A percentile compares a stretch with the other conserved stretches of the same genome.
Evolutionary conservation across 306 rosid genomes (phyloP).

Genomic region (Urtica urens): DNA sequence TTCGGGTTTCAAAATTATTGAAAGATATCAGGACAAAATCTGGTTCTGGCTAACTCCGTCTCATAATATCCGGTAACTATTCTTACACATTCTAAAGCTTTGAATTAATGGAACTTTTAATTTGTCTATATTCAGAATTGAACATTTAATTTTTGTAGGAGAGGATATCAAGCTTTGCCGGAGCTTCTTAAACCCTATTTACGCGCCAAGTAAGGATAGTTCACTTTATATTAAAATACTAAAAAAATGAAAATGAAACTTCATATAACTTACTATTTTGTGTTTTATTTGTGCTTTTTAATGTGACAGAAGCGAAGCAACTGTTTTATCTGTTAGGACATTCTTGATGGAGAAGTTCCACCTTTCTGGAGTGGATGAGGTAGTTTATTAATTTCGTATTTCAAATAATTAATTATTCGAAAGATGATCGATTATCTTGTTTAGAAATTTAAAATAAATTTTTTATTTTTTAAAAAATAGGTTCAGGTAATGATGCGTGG

Average conservation of each 20-base stretch:
- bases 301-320: constrained; percentile 35
- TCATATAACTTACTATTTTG: background rate
- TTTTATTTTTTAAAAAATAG: constrained; percentile 14
- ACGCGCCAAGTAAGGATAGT: constrained; percentile 44
- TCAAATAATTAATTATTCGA: too few relatives aligned
- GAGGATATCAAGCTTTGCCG: constrained; percentile 31
- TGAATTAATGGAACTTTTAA: too few relatives aligned
- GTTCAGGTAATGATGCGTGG: constrained; percentile 45
- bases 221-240: constrained; percentile 2
- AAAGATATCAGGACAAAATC: too few relatives aligned
- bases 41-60: too few relatives aligned
- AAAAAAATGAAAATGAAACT: too few relatives aligned
- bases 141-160: constrained; percentile 42
- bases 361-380: constrained; percentile 54
- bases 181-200: constrained; percentile 40
- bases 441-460: background rate
- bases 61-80: too few relatives aligned
- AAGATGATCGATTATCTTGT: background rate
- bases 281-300: constrained; percentile 6
- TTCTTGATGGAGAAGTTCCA: constrained; percentile 37
- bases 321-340: constrained; percentile 35
- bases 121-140: too few relatives aligned
- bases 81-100: too few relatives aligned
- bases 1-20: too few relatives aligned
- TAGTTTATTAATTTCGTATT: constrained; percentile 12